Evolutionary conservation across 257 asterid species (phyloP).

Genomic region (Verbena officinalis): DNA sequence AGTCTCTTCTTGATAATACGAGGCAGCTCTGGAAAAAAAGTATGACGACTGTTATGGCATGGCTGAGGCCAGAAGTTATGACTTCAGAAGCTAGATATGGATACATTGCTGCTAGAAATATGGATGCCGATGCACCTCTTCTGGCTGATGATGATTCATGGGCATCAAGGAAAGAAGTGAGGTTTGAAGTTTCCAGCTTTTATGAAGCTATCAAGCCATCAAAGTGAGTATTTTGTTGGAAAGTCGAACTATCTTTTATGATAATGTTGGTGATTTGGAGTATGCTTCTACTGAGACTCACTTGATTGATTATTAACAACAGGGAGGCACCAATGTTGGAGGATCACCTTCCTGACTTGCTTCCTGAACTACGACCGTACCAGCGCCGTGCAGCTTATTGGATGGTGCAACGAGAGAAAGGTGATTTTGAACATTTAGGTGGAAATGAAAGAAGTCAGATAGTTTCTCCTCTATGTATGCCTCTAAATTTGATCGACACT

Average conservation of each 20-base stretch:
- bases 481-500: conserved; percentile 68
- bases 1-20: conserved; percentile 69
- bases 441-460: conserved; percentile 49
- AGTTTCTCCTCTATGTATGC: conserved; percentile 80
- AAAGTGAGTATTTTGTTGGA: conserved; percentile 58
- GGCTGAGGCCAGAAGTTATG: conserved; percentile 94
- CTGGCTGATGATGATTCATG: conserved; percentile 39
- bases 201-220: conserved; percentile 97
- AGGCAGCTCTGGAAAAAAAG: conserved; percentile 92
- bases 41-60: conserved; percentile 82
- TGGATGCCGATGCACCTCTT: conserved; percentile 42
- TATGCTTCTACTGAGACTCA: conserved; percentile 26
- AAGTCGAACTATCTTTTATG: conserved; percentile 12
- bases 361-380: conserved; percentile 92
- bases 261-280: conserved; percentile 19
- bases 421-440: conserved; percentile 41
- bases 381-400: conserved; percentile 97
- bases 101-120: conserved; percentile 29
- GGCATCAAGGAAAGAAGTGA: conserved; percentile 42
- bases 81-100: conserved; percentile 93
- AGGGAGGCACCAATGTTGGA: conserved; percentile 89
- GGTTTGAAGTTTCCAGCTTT: conserved; percentile 77
- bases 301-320: conserved; percentile 24
- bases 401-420: conserved; percentile 94
- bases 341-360: conserved; percentile 66